A percentile compares a stretch with the other conserved stretches of the same genome.
Evolutionary conservation across 2,329 filamentous ascomycete species (phyloP).

Genomic region (Fusarium setosum): DNA sequence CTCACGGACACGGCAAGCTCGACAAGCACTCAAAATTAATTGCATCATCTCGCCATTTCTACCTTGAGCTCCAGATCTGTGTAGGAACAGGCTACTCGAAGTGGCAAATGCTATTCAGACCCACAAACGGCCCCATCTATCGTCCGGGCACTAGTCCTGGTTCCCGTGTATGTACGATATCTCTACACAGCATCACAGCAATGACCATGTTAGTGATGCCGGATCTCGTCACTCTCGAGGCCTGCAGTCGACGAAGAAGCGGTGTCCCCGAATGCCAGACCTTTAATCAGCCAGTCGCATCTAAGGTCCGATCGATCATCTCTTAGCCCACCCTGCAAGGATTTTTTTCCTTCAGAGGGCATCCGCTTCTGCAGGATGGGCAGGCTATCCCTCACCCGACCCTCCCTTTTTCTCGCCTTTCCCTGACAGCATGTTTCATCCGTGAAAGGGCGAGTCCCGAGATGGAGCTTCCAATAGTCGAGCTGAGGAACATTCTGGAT

Average conservation of each 20-base stretch:
- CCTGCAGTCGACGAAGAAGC: conserved; percentile 19
- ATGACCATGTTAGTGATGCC: conserved; percentile 7
- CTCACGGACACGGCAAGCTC: background rate
- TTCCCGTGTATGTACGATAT: conserved; percentile 7
- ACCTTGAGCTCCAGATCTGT: background rate
- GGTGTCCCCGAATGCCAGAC: conserved; percentile 12
- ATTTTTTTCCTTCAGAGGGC: background rate
- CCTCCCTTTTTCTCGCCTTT: conserved; percentile 7
- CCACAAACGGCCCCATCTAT: conserved; percentile 4
- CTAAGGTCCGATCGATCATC: conserved; percentile 15
- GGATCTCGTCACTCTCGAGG: conserved; percentile 13
- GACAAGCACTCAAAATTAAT: conserved; percentile 1
- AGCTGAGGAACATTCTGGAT: conserved; percentile 9
- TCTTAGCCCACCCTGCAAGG: conserved; percentile 10
- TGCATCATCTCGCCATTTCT: conserved; percentile 5
- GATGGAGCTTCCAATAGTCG: conserved; percentile 19
- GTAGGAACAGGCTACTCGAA: background rate
- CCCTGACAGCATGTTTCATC: conserved; percentile 33
- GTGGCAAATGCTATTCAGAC: background rate
- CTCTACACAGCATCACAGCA: conserved; percentile 4
- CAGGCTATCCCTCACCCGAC: conserved; percentile 17
- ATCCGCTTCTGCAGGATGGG: conserved; percentile 10
- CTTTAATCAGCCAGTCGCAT: conserved; percentile 22
- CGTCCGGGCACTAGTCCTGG: conserved; percentile 18
- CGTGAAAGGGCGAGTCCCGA: conserved; percentile 13